Conservation (phyloP, 2,329 filamentous ascomycete species). For the Botrytis aclada region DNA sequence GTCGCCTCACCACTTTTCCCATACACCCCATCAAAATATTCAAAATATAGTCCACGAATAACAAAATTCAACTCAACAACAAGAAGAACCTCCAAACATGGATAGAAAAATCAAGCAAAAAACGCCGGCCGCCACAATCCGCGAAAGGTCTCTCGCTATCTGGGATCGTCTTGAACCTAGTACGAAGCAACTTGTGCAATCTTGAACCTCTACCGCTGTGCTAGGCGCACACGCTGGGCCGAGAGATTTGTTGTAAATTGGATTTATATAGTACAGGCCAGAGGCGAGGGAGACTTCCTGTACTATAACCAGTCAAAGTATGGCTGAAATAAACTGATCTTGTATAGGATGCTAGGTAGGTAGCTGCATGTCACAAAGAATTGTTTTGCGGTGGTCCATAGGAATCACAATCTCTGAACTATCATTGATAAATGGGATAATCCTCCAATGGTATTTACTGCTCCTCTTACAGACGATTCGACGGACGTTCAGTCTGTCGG, state of each 20-base stretch:
- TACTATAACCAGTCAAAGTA: not conserved
- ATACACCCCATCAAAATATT: not conserved
- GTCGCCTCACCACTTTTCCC: not conserved
- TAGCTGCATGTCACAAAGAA: not conserved
- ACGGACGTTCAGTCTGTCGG: fast-evolving
- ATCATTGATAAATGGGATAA: no score
- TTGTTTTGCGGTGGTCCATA: not conserved
- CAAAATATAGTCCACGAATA: not conserved
- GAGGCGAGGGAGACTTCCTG: not conserved
- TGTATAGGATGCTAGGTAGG: not conserved
- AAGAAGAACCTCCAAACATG: not conserved
- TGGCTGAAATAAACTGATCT: not conserved
- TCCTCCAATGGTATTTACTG: no score
- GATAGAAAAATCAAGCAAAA: not conserved
- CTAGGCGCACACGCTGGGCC: conserved; percentile 6
- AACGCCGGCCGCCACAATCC: conserved; percentile 6
- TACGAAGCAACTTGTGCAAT: not conserved
- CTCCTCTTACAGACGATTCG: not conserved
- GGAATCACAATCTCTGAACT: not conserved
- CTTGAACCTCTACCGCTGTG: conserved; percentile 14
- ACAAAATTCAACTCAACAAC: not conserved
- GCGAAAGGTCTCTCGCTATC: conserved; percentile 17
- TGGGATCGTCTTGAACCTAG: conserved; percentile 14
- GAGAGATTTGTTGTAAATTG: not conserved
- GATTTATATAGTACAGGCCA: not conserved